phyloP scores from a whole-genome alignment of 331 rosid genomes.

The Prunus yedoensis region DNA sequence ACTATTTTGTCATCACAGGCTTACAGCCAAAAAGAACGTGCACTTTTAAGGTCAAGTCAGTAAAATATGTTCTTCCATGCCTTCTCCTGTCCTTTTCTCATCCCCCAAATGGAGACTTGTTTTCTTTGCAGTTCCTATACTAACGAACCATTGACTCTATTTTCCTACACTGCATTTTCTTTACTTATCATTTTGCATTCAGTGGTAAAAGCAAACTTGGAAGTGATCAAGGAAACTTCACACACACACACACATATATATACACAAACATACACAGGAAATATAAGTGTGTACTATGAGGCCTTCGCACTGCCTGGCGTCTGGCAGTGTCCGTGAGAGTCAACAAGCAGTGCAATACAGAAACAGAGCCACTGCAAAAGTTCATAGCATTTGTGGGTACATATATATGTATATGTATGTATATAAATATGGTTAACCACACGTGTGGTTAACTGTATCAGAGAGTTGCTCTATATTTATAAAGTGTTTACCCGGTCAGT shows the following conservation, averaged over 20 bases:
- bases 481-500: constrained; percentile 32
- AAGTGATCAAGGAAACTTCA: not conserved
- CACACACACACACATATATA: not conserved
- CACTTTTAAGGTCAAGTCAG: not conserved
- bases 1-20: not conserved
- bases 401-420: no score
- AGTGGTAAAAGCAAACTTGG: not conserved
- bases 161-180: not conserved
- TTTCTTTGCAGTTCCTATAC: not conserved
- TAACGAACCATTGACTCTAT: not conserved
- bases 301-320: not conserved
- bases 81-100: not conserved
- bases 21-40: not conserved
- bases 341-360: not conserved
- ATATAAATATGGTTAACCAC: not conserved
- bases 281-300: not conserved
- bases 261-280: not conserved
- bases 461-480: not conserved
- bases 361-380: no score
- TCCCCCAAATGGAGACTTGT: not conserved
- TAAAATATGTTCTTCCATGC: not conserved
- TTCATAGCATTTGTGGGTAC: no score
- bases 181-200: not conserved
- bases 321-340: not conserved
- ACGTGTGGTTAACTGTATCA: not conserved